Evolutionary conservation across 106 monocot genomes (phyloP), one percentile per base, ranked within the genome.

Genomic region (Acanthochlamys bracteata): DNA sequence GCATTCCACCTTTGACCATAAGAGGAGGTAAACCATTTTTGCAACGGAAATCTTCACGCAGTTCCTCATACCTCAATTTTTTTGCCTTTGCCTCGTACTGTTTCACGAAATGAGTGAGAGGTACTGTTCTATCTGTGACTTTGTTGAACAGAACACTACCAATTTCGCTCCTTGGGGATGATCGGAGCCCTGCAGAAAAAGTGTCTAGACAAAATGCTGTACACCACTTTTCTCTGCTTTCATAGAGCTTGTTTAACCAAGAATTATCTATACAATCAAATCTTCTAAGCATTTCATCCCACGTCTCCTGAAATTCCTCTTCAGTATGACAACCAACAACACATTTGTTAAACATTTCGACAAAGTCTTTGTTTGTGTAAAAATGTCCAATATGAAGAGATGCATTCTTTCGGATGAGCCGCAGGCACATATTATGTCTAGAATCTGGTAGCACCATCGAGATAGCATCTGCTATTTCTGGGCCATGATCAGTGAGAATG

Each of bases 401-500:
- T 46, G 66, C 16, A 59, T 73, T 49, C 17, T 73, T 42, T 10
- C 59, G 52, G 0, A 73, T 25, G 39, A 66, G 73, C 66, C 57
- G 66, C 39, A 60, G 47, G 40, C 66, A 66, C 46, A 66, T 8
- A 27, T 49, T 25, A 25, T 75, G 72, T 63, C 24, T 41, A 25
- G 81, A 75, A 53, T 47, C 67, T 24, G 60, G 57, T 68, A 63
- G 68, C 7, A 69, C 58, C 25, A 42, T 23, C 23, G 62, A 33
- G 19, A 72, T 19, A 8, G 69, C 81, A 57, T 27, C 63, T 23
- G 39, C 25, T n/a, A 81, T 57, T 25, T 57, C 39, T 11, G 60
- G 27, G 19, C 24, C 23, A 43, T 54, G 58, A 13, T 72, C 72
- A 42, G 76, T 81, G 0, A 81, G 21, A 42, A 75, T 58, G 3